phyloP scores from a whole-genome alignment of 1,284 basidiomycete species.

The Termitomyces sp. region DNA sequence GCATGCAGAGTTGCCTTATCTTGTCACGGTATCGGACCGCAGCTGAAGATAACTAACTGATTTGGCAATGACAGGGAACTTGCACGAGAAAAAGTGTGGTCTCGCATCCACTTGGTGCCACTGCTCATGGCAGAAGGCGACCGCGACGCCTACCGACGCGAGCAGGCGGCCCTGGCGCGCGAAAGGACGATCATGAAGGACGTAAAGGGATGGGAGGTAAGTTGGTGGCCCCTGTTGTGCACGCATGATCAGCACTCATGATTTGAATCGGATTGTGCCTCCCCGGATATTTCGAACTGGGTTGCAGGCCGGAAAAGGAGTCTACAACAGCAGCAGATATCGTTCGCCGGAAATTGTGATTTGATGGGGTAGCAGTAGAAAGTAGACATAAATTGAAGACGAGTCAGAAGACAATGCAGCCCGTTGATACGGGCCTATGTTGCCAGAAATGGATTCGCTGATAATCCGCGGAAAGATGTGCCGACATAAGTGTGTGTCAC shows the following conservation, averaged over 20 bases:
- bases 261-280: no score
- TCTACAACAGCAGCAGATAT: slow-evolving; percentile 84
- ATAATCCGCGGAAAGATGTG: neutral
- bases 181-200: slow-evolving; percentile 97
- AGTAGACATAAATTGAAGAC: slow-evolving; percentile 5
- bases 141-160: slow-evolving; percentile 82
- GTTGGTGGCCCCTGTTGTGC: slow-evolving; percentile 29
- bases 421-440: slow-evolving; percentile 3
- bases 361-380: slow-evolving; percentile 23
- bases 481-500: slow-evolving; percentile 14
- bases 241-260: slow-evolving; percentile 17
- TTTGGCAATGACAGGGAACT: slow-evolving; percentile 71
- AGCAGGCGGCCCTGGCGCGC: slow-evolving; percentile 72
- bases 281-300: no score
- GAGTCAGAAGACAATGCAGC: neutral
- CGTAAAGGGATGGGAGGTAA: slow-evolving; percentile 91
- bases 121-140: slow-evolving; percentile 91
- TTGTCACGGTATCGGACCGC: slow-evolving; percentile 42
- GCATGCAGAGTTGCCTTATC: slow-evolving; percentile 31
- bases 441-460: neutral
- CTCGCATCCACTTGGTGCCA: slow-evolving; percentile 92
- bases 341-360: slow-evolving; percentile 63
- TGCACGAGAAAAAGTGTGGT: slow-evolving; percentile 91
- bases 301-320: slow-evolving; percentile 46
- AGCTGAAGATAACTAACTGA: slow-evolving; percentile 33